These are phyloP conservation scores for Candida chilensis DNA, from an alignment of 805 yeast genomes.

Conservation along the genomic window DNA sequence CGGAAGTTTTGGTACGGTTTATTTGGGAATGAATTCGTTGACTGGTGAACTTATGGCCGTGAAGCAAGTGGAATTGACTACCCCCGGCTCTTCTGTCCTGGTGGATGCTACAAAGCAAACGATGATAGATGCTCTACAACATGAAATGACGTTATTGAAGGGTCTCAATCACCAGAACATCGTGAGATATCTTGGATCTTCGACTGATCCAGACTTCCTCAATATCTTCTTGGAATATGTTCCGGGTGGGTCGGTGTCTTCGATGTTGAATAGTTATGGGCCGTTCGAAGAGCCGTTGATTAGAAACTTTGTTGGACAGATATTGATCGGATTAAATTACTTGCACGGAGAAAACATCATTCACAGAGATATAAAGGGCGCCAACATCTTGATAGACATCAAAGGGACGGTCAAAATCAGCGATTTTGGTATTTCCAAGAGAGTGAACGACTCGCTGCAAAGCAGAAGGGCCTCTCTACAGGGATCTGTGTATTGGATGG, in stretches of 20 bases:
- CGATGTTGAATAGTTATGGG: constrained; percentile 64
- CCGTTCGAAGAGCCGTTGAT: constrained; percentile 75
- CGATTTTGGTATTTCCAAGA: constrained; percentile 74
- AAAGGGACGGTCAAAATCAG: constrained; percentile 78
- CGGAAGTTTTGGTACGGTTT: constrained; percentile 93
- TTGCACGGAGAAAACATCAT: constrained; percentile 69
- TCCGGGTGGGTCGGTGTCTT: constrained; percentile 64
- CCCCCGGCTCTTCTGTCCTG: constrained; percentile 30
- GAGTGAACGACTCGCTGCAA: constrained; percentile 25
- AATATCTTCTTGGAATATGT: constrained; percentile 79
- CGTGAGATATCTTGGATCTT: constrained; percentile 86
- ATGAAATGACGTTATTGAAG: constrained; percentile 70
- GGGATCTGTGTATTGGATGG: constrained; percentile 99
- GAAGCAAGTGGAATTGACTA: constrained; percentile 81
- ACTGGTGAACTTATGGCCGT: constrained; percentile 98
- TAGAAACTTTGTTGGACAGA: constrained; percentile 65
- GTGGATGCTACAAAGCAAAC: constrained; percentile 17
- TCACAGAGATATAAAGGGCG: constrained; percentile 86
- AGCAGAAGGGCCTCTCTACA: constrained; percentile 71
- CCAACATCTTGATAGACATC: constrained; percentile 73
- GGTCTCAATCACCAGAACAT: constrained; percentile 86
- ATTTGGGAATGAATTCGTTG: constrained; percentile 80
- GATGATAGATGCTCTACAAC: constrained; percentile 75
- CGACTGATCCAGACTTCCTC: constrained; percentile 57
- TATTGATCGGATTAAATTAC: constrained; percentile 65